Base-by-base conservation (phyloP, 2,329 filamentous ascomycete genomes). In the Fusarium euwallaceae region DNA sequence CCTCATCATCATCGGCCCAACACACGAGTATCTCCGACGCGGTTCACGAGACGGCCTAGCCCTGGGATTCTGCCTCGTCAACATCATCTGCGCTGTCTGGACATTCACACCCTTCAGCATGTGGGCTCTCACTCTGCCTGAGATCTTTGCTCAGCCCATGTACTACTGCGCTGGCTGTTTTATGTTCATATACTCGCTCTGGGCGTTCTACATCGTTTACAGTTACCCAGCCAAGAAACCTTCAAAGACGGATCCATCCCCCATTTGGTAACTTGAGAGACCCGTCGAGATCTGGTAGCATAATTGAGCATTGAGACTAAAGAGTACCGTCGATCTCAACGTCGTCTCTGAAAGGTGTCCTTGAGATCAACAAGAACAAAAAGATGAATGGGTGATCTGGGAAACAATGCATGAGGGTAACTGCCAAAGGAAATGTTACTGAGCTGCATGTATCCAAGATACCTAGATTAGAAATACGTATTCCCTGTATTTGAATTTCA, bases 81-180 rank as follows among this genome's bases (percentile, higher is more conserved):
- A 70, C 16, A 62, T 71, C 1, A 17, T 61, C 4, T 63, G 67
- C 2, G 39, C 16, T 0, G 27, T 66, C 9, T 70, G 48, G 37
- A 70, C 64, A 4, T 74, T 73, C 17, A 53, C 70, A 2, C 67
- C 71, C 1, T 73, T 65, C 11, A 48, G 70, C 1, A 48, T 70
- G 20, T 60, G 63, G 4, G 55, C n/a, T 0, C 12, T 20, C 1
- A 24, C 37, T 2, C 7, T 73, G 1, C 67, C 70, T 2, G 67
- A 73, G 41, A 22, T 73, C 1, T 73, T 73, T 12, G 34, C 48
- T 2, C 20, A 63, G 1, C 9, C 41, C 5, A 2, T 29, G 0
- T 51, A 53, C 8, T 70, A 73, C 34, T 11, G 37, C 1, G 24
- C 60, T 4, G 66, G 70, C 1, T 14, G 6, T 11, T 24, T 73